phyloP scores from a whole-genome alignment of 2,329 filamentous ascomycete species.

The Alternaria rosae region DNA sequence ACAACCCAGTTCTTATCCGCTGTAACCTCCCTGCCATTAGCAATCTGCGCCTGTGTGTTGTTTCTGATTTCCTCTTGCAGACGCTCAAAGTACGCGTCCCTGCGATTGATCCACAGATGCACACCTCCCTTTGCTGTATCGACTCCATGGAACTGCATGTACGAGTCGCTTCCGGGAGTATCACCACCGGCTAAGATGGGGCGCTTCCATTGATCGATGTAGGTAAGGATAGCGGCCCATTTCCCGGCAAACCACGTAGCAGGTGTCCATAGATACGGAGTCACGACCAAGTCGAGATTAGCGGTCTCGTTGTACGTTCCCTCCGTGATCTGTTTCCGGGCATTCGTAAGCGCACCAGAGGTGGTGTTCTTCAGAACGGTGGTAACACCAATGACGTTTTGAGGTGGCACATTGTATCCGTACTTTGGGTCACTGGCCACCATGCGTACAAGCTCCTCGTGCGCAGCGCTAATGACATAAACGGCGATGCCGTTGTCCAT shows the following conservation, averaged over 20 bases:
- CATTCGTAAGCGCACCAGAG: conserved; percentile 36
- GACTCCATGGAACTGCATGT: conserved; percentile 43
- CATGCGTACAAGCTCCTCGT: conserved; percentile 44
- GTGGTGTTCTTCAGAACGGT: conserved; percentile 38
- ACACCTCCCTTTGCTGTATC: conserved; percentile 39
- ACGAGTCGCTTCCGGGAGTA: conserved; percentile 41
- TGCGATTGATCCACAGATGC: conserved; percentile 41
- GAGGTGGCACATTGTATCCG: conserved; percentile 40
- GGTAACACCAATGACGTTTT: conserved; percentile 43
- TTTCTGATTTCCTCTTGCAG: conserved; percentile 34
- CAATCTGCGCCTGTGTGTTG: conserved; percentile 32
- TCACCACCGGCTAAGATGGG: conserved; percentile 38
- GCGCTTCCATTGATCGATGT: conserved; percentile 43
- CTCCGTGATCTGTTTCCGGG: conserved; percentile 35
- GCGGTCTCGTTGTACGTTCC: conserved; percentile 34
- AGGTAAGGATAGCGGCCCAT: conserved; percentile 42
- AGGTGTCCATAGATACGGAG: conserved; percentile 40
- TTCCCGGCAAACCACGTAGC: conserved; percentile 43
- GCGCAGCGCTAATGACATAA: conserved; percentile 40
- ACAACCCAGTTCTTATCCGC: conserved; percentile 44
- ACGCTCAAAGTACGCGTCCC: conserved; percentile 25
- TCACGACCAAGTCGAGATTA: conserved; percentile 36
- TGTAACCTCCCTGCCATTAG: conserved; percentile 37
- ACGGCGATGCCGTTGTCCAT: conserved; percentile 42
- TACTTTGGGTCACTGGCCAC: conserved; percentile 43